Evolutionary conservation across 1,284 basidiomycete species (phyloP), one percentile per base, ranked within the genome.

Genomic region (Vanrija humicola): DNA sequence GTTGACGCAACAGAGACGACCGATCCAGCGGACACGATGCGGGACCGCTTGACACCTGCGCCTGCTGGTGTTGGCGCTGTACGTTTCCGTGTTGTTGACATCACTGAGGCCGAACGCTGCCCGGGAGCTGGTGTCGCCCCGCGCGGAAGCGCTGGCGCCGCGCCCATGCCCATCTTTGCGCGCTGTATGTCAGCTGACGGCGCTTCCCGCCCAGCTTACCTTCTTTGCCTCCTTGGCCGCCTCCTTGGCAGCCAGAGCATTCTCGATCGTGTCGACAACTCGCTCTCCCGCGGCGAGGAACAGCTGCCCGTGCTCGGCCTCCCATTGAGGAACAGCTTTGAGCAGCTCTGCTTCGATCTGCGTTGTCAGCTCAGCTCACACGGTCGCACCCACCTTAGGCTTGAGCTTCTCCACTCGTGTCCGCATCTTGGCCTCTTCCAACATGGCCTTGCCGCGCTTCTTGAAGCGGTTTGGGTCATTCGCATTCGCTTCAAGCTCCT

Each of bases 381-480:
- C 21, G 28, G 4, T 50, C 21, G 23, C n/a, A 59, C 86, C 58
- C 67, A 95, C 93, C 70, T 89, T 85, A 23, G 95, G 95, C 74
- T 97, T 98, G 77, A 96, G 87, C 70, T 90, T 88, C 61, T 83
- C 83, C n/a, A 99, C 91, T 12, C 94, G 81, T 77, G 97, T 98
- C 51, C 95, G 83, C 87, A 96, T 92, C 82, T 96, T 97, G 79
- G 98, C 95, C 76, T 99, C 95, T 46, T 90, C 82, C 46, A 98
- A 77, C 46, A 98, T 59, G 83, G 80, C 50, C 83, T 89, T 54
- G 82, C 89, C 81, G 86, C 75, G 61, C 47, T 68, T 69, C 52
- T 67, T 70, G 59, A 77, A 76, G 16, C 76, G 58, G 53, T 74
- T 69, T 7, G 75, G 74, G 58, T 77, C 74, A 8, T 62, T 65